phyloP scores from a whole-genome alignment of 2,329 filamentous ascomycete genomes.

The Penicillium aurantiogriseum region DNA sequence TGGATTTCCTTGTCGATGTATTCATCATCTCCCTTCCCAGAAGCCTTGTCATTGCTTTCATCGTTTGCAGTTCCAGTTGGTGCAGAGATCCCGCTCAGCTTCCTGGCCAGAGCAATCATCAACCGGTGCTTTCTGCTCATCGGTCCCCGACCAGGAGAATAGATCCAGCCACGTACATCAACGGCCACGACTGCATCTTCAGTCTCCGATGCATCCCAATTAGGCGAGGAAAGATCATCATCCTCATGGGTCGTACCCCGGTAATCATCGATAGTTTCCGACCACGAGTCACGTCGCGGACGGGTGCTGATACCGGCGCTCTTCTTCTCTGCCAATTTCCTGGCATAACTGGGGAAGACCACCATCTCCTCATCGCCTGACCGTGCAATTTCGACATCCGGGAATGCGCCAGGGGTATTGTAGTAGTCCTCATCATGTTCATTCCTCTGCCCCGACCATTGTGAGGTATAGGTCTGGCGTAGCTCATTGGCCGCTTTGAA shows the following conservation, averaged over 20 bases:
- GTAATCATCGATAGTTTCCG: conserved; percentile 40
- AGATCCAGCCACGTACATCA: conserved; percentile 94
- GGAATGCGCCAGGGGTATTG: conserved; percentile 72
- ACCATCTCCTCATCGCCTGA: conserved; percentile 89
- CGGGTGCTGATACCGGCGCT: conserved; percentile 29
- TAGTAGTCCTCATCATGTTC: conserved; percentile 48
- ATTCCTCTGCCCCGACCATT: conserved; percentile 50
- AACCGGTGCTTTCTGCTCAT: conserved; percentile 85
- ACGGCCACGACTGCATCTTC: conserved; percentile 87
- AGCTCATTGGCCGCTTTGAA: conserved; percentile 70
- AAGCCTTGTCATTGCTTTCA: conserved; percentile 41
- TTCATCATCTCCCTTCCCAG: conserved; percentile 56
- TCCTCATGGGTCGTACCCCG: conserved; percentile 44
- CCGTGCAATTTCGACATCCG: conserved; percentile 75
- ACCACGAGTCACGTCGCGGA: conserved; percentile 30
- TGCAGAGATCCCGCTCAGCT: conserved; percentile 80
- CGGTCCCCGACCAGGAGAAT: conserved; percentile 77
- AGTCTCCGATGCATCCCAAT: conserved; percentile 78
- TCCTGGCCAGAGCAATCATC: conserved; percentile 79
- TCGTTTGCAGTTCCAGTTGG: conserved; percentile 46
- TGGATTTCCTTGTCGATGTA: conserved; percentile 73
- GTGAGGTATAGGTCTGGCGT: conserved; percentile 63
- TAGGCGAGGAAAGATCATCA: conserved; percentile 66
- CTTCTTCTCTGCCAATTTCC: conserved; percentile 60
- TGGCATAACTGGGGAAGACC: conserved; percentile 89